These are phyloP conservation scores for Solanum etuberosum DNA, from an alignment of 257 asterid species.

Conservation along the genomic window DNA sequence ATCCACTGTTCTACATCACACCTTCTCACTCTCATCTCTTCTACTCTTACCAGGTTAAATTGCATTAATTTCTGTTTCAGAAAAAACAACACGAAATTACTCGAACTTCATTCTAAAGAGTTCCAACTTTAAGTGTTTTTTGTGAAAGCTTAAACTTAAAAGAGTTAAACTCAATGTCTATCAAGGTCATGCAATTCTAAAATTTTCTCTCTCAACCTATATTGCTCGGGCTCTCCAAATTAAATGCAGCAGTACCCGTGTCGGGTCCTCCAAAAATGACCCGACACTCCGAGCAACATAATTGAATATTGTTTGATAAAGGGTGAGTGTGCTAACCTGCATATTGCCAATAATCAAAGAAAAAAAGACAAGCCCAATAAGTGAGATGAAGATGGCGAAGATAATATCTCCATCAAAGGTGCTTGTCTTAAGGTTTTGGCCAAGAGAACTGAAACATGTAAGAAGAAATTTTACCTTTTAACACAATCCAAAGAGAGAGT, in stretches of 20 bases:
- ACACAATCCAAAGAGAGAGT: neutral
- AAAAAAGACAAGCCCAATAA: conserved; percentile 6
- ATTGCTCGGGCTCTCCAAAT: too few species aligned
- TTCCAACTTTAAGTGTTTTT: neutral
- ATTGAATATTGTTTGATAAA: neutral
- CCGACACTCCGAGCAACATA: too few species aligned
- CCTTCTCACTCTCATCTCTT: neutral
- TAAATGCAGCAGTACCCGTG: too few species aligned
- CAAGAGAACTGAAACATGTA: conserved; percentile 15
- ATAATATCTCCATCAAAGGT: conserved; percentile 9
- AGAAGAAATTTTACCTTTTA: neutral
- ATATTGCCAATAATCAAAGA: neutral
- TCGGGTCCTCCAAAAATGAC: too few species aligned
- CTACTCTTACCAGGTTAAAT: neutral
- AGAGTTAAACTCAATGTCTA: neutral
- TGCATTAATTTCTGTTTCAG: neutral
- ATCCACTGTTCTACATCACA: neutral
- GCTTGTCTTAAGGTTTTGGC: conserved; percentile 26
- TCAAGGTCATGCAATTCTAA: too few species aligned
- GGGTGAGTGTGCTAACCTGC: neutral
- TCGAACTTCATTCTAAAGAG: neutral
- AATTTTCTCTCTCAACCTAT: too few species aligned
- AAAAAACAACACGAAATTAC: neutral
- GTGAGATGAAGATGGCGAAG: conserved; percentile 16
- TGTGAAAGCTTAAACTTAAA: neutral